These are phyloP conservation scores for Scleroderma bovista DNA, from an alignment of 768 basidiomycete genomes.

Conservation along the genomic window DNA sequence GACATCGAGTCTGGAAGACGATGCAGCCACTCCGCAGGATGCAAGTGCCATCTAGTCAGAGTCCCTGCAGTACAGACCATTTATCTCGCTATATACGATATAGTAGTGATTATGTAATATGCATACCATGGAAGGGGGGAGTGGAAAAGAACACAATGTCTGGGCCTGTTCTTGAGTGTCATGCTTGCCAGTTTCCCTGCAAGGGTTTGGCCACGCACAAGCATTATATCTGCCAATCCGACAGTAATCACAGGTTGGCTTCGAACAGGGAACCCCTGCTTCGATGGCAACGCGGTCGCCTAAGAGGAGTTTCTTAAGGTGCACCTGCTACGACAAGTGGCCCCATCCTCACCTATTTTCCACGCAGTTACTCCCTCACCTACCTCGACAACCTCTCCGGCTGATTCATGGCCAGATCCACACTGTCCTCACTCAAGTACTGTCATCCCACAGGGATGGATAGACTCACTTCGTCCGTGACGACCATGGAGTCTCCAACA, in stretches of 20 bases:
- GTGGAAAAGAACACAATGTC: slow-evolving; percentile 64
- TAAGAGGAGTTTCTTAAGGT: slow-evolving; percentile 10
- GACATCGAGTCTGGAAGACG: slow-evolving; percentile 55
- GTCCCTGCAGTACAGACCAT: slow-evolving; percentile 37
- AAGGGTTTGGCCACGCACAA: slow-evolving; percentile 31
- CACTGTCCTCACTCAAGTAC: slow-evolving; percentile 34
- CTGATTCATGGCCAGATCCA: slow-evolving; percentile 67
- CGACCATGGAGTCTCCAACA: slow-evolving; percentile 66
- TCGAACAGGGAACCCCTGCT: slow-evolving; percentile 63
- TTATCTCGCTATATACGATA: background rate
- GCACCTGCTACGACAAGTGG: slow-evolving; percentile 3
- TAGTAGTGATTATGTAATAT: background rate
- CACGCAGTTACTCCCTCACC: slow-evolving; percentile 63
- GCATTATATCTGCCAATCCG: slow-evolving; percentile 62
- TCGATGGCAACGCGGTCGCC: slow-evolving; percentile 68
- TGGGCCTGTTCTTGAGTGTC: slow-evolving; percentile 21
- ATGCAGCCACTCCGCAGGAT: slow-evolving; percentile 65
- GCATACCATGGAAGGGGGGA: slow-evolving; percentile 58
- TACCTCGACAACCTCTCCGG: slow-evolving; percentile 59
- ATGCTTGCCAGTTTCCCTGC: background rate
- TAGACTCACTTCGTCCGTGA: slow-evolving; percentile 51
- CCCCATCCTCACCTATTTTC: slow-evolving; percentile 43
- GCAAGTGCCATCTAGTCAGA: slow-evolving; percentile 59
- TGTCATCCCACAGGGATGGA: background rate
- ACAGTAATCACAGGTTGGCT: slow-evolving; percentile 55